Evolutionary conservation across 768 basidiomycete genomes (phyloP).

Genomic region (Pulveroboletus sp.): DNA sequence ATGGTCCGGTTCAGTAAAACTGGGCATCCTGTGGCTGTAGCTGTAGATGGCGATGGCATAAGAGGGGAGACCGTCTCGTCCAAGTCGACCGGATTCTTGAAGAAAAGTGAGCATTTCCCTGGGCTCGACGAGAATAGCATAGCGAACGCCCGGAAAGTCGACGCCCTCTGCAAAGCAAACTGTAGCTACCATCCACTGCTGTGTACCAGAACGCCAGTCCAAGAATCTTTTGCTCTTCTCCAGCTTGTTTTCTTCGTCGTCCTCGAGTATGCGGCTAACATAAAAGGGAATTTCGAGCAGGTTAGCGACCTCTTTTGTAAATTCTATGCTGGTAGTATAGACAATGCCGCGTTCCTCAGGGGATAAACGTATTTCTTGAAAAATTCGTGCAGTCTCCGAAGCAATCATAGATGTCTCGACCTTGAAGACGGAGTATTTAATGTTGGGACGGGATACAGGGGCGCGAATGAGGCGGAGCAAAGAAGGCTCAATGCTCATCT

Average conservation of each 20-base stretch:
- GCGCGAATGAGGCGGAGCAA: neutral
- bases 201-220: neutral
- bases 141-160: neutral
- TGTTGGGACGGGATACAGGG: neutral
- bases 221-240: conserved; percentile 2
- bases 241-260: neutral
- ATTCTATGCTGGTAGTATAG: conserved; percentile 1
- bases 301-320: neutral
- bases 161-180: conserved; percentile 8
- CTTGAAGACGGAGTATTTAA: neutral
- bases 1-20: neutral
- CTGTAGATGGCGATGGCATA: conserved; percentile 6
- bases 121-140: neutral
- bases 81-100: conserved; percentile 13
- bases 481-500: neutral
- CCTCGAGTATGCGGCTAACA: neutral
- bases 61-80: neutral
- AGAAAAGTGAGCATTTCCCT: conserved; percentile 9
- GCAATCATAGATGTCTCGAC: fast-evolving
- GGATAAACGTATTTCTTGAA: neutral
- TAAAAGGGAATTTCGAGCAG: neutral
- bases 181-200: neutral
- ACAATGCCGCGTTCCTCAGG: conserved; percentile 2
- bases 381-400: neutral
- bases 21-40: fast-evolving